Percentiles rank a stretch among this genome's conserved stretches.
Conservation (phyloP, 495 filamentous ascomycete species). For the Chaetomium fimeti region DNA sequence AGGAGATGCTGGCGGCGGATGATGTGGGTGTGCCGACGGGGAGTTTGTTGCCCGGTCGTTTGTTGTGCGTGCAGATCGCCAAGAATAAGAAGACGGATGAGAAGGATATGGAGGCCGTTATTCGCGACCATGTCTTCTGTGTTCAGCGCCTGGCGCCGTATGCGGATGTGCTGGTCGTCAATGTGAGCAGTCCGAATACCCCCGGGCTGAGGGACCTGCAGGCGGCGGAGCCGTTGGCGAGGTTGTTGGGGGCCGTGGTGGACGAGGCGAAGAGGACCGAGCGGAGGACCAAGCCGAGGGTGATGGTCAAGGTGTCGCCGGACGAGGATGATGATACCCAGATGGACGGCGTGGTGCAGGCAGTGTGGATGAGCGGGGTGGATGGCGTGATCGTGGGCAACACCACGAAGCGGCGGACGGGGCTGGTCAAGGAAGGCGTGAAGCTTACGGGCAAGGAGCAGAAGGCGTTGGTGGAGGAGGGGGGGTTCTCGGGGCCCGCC, state of each 20-base stretch:
- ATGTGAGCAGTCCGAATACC: constrained; percentile 95
- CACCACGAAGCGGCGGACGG: constrained; percentile 80
- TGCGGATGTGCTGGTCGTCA: constrained; percentile 92
- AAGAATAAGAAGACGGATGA: constrained; percentile 92
- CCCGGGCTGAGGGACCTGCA: constrained; percentile 85
- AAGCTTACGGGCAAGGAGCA: constrained; percentile 65
- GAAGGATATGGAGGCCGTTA: constrained; percentile 77
- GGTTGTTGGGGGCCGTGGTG: constrained; percentile 78
- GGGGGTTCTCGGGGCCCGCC: constrained; percentile 87
- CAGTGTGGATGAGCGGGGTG: constrained; percentile 78
- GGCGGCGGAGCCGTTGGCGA: constrained; percentile 72
- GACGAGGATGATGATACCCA: constrained; percentile 85
- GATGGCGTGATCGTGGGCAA: constrained; percentile 98
- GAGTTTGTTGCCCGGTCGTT: constrained; percentile 65
- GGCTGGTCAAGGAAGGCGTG: constrained; percentile 62
- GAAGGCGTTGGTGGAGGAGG: constrained; percentile 66
- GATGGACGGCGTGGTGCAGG: constrained; percentile 81
- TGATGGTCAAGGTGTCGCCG: constrained; percentile 97
- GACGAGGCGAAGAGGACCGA: constrained; percentile 64
- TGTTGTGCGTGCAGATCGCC: constrained; percentile 92
- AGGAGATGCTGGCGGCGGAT: constrained; percentile 68
- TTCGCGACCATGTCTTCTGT: constrained; percentile 80
- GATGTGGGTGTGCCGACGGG: constrained; percentile 64
- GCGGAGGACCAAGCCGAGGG: constrained; percentile 69
- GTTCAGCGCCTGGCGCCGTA: constrained; percentile 77